Evolutionary conservation across 2,329 filamentous ascomycete genomes (phyloP), one percentile per base, ranked within the genome.

Genomic region (Aspergillus novoparasiticus): DNA sequence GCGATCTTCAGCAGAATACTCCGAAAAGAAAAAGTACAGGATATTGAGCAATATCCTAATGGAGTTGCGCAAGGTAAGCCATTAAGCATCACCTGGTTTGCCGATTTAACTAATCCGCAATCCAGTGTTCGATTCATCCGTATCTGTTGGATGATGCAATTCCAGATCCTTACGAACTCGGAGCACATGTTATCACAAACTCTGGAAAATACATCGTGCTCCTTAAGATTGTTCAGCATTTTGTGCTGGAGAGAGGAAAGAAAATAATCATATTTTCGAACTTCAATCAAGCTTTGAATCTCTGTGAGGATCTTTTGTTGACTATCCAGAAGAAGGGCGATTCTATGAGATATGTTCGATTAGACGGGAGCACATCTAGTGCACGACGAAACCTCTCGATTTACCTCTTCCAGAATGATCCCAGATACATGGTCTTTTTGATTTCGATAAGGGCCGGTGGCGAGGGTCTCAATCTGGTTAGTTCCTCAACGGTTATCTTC

Each of bases 261-360:
- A 87, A 87, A 65, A 76, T 87, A 0, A 73, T 87, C 6, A 83
- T 87, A n/a, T 87, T 87, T 63, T 85, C 84, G 0, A 80, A 83
- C 2, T 87, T 86, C 62, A 85, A 82, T 0, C 74, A 75, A 12
- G 83, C 82, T 4, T 75, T 87, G 0, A 80, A 86, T 64, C 79
- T 82, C 23, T 83, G 81, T 43, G 84, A 87, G 60, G 83, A 86
- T 59, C 74, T 87, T 0, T 68, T 87, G 1, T 67, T 72, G 0
- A 69, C 83, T 9, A 79, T 83, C 55, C 79, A 83, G 55, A 78
- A 76, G 14, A 73, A 76, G 43, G 79, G 76, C 0, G 72, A 73
- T 4, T 46, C 71, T 0, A 84, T 85, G 73, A 78, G 79, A 19
- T 81, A 82, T 64, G 73, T 83, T 2, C 78, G 85, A 8, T 73